These are phyloP conservation scores for Cladorrhinum sp. DNA, from an alignment of 2,329 filamentous ascomycete genomes.

Conservation along the genomic window DNA sequence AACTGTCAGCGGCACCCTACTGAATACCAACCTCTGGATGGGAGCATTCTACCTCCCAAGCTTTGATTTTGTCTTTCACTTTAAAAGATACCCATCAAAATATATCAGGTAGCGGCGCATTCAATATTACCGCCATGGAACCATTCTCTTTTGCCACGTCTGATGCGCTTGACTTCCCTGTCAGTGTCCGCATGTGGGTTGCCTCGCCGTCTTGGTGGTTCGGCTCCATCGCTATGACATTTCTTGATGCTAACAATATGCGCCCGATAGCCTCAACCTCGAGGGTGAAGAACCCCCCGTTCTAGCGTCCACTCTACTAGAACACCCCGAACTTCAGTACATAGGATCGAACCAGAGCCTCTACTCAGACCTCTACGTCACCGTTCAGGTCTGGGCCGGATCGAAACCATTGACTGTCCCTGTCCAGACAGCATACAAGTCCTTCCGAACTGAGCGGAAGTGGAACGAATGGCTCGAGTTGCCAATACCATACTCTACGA, in stretches of 20 bases:
- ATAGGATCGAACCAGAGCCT: conserved; percentile 81
- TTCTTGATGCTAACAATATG: not conserved
- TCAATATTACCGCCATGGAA: conserved; percentile 79
- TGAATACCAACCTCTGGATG: not conserved
- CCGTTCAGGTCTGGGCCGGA: conserved; percentile 89
- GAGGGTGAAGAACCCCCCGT: conserved; percentile 76
- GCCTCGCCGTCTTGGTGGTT: conserved; percentile 6
- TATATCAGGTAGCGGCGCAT: too few relatives aligned
- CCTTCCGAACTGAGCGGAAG: conserved; percentile 74
- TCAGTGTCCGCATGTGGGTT: conserved; percentile 62
- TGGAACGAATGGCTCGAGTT: conserved; percentile 96
- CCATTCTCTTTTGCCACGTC: conserved; percentile 94
- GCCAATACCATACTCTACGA: conserved; percentile 77
- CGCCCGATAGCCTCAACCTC: conserved; percentile 58
- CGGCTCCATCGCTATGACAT: not conserved
- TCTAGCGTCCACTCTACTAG: conserved; percentile 73
- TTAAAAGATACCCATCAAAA: not conserved
- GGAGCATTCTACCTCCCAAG: too few relatives aligned
- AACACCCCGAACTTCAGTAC: conserved; percentile 76
- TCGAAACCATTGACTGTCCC: conserved; percentile 92
- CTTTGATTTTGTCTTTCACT: not conserved
- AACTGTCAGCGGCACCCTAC: not conserved
- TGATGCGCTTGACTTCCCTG: conserved; percentile 72
- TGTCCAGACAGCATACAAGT: conserved; percentile 87
- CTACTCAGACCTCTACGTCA: conserved; percentile 87